These are phyloP conservation scores for Neopestalotiopsis sp. DNA, from an alignment of 2,329 filamentous ascomycete species.

Conservation along the genomic window DNA sequence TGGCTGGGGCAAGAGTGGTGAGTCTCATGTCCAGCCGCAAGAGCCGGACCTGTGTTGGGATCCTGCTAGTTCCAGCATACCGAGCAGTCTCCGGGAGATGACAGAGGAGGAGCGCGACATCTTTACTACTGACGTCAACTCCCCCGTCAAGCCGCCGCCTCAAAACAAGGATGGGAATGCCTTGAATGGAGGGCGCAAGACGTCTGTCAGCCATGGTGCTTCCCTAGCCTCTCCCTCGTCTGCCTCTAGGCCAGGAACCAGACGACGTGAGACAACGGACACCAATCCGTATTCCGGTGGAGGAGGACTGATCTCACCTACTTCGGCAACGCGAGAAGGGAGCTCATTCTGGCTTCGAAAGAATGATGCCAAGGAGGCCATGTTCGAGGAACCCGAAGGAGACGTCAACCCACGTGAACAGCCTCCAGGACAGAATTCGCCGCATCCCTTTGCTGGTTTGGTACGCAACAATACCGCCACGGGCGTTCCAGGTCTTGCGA, in stretches of 20 bases:
- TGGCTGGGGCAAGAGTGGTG: slow-evolving; percentile 79
- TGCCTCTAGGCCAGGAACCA: slow-evolving; percentile 72
- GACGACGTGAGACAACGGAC: slow-evolving; percentile 82
- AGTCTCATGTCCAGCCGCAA: slow-evolving; percentile 73
- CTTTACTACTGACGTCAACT: slow-evolving; percentile 89
- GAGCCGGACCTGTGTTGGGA: slow-evolving; percentile 97
- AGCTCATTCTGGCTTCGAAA: slow-evolving; percentile 62
- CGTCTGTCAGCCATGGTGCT: slow-evolving; percentile 77
- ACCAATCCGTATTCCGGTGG: slow-evolving; percentile 64
- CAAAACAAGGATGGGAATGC: slow-evolving; percentile 72
- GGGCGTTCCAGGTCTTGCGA: slow-evolving; percentile 50
- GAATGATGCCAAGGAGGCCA: slow-evolving; percentile 57
- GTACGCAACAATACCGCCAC: slow-evolving; percentile 58
- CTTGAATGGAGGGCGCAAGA: slow-evolving; percentile 75
- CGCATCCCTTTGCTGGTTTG: slow-evolving; percentile 50
- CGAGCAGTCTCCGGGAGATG: slow-evolving; percentile 76
- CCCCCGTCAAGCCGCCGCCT: slow-evolving; percentile 83
- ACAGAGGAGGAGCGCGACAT: slow-evolving; percentile 70
- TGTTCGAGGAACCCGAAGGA: slow-evolving; percentile 59
- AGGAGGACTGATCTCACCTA: slow-evolving; percentile 63
- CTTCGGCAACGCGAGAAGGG: slow-evolving; percentile 60
- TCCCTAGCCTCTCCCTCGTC: slow-evolving; percentile 74
- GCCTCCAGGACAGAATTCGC: slow-evolving; percentile 30
- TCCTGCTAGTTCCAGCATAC: slow-evolving; percentile 68
- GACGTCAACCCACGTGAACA: slow-evolving; percentile 33